Evolutionary conservation across 2,329 filamentous ascomycete species (phyloP), one percentile per base, ranked within the genome.

Genomic region (Setomelanomma holmii): DNA sequence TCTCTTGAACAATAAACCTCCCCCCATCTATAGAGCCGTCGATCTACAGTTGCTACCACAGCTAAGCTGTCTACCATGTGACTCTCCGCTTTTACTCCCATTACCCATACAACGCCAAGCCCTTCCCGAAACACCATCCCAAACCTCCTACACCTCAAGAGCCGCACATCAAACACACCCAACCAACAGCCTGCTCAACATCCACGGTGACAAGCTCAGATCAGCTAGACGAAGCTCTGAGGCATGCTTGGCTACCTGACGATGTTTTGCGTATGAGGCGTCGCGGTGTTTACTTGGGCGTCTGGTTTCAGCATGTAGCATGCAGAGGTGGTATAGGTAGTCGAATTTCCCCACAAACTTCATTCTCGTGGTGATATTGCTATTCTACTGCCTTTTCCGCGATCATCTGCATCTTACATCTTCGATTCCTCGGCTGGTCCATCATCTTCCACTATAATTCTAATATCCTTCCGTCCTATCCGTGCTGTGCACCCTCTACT

Each of bases 91-190:
- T n/a, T n/a, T n/a, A n/a, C n/a, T n/a, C 24, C 24, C 24, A 30
- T 16, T 17, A n/a, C 10, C 12, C 34, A 36, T 17, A 11, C 34
- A 36, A 2, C 53, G 60, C 64, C 64, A 64, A 64, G 63, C 35
- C 34, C 30, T 27, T 45, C 40, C 56, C 66, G 66, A 71, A 71
- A 71, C 68, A 65, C 55, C 22, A 30, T 30, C 45, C 58, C 63
- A 69, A 66, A 72, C 67, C 52, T 42, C 51, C 35, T 36, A 22
- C 53, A 68, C 66, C 43, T 49, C 68, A 72, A 46, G 38, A 52
- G 24, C 33, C 17, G 58, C 61, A 64, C 60, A 64, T 68, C 62
- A 67, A 66, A 72, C 67, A 35, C 43, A 24, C 14, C 10, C 35
- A 17, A 35, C 58, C 52, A 57, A 58, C 47, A 45, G 24, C 23